Evolutionary conservation across 2,329 filamentous ascomycete species (phyloP).

Genomic region (Stromatinia cepivora): DNA sequence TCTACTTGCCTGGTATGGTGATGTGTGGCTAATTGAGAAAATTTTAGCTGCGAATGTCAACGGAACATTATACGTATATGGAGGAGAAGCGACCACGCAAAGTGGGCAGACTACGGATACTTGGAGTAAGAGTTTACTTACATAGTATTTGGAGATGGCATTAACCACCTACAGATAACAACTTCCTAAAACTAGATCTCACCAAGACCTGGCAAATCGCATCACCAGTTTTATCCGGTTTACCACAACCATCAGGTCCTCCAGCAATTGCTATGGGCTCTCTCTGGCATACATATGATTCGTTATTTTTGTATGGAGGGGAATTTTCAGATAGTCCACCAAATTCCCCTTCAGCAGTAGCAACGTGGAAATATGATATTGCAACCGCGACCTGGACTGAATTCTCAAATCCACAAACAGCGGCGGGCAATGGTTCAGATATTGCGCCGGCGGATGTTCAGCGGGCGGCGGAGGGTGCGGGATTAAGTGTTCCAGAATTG

Average conservation of each 20-base stretch:
- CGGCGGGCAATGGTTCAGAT: slow-evolving; percentile 62
- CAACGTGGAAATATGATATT: slow-evolving; percentile 71
- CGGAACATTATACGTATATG: slow-evolving; percentile 75
- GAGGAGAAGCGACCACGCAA: slow-evolving; percentile 62
- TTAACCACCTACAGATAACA: slow-evolving; percentile 54
- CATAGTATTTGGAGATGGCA: not conserved
- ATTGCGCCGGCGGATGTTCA: slow-evolving; percentile 58
- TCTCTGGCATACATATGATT: slow-evolving; percentile 71
- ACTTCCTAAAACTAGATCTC: slow-evolving; percentile 71
- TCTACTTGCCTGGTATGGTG: not conserved
- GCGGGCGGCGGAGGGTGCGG: slow-evolving; percentile 71
- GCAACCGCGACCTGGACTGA: slow-evolving; percentile 60
- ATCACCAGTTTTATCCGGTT: slow-evolving; percentile 61
- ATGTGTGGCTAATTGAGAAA: not conserved
- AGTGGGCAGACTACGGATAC: slow-evolving; percentile 60
- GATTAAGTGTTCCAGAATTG: slow-evolving; percentile 66
- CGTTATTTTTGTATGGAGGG: slow-evolving; percentile 73
- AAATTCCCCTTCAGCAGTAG: slow-evolving; percentile 56
- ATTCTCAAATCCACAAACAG: slow-evolving; percentile 60
- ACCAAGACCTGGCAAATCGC: slow-evolving; percentile 70
- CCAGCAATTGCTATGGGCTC: slow-evolving; percentile 72
- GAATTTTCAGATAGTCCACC: slow-evolving; percentile 66
- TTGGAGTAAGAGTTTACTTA: slow-evolving; percentile 59
- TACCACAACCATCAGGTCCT: slow-evolving; percentile 65
- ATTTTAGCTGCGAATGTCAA: slow-evolving; percentile 62